These are phyloP conservation scores for Backusella sp. DNA, from an alignment of 192 early-diverging fungal species.

Conservation along the genomic window DNA sequence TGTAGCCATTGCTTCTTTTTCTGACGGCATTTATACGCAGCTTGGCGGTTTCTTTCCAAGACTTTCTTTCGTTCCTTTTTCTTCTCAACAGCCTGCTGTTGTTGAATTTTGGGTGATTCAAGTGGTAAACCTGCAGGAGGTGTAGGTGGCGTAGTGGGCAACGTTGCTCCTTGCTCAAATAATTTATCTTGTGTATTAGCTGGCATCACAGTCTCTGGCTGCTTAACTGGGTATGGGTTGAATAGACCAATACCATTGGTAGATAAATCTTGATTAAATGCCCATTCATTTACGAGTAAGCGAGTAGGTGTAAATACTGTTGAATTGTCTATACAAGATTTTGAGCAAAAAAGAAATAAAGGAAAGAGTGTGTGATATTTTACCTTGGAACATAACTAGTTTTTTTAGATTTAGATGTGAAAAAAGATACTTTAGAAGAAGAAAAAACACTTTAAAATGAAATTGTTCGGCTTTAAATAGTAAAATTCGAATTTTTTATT, in stretches of 20 bases:
- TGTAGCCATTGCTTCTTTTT: constrained; percentile 37
- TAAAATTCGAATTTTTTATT: neutral
- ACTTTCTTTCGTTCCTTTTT: constrained; percentile 16
- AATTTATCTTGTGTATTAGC: neutral
- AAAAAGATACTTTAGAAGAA: neutral
- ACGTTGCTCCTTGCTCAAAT: neutral
- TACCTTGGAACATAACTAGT: constrained; percentile 1
- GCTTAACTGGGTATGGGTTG: neutral
- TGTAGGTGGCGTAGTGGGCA: neutral
- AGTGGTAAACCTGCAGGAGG: neutral
- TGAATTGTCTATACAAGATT: neutral
- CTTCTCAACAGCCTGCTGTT: constrained; percentile 10
- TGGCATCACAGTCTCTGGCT: neutral
- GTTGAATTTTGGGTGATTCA: neutral
- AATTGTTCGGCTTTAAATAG: neutral
- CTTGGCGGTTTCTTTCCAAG: constrained; percentile 27
- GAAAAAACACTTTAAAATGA: neutral
- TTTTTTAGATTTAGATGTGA: neutral
- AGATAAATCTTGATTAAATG: neutral
- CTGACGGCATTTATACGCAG: constrained; percentile 31
- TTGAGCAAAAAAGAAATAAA: neutral
- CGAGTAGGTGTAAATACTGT: neutral
- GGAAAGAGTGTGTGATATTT: neutral
- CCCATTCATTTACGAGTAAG: neutral
- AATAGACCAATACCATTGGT: neutral